Conservation (phyloP, 768 basidiomycete species). For the Leccinum arenicola region DNA sequence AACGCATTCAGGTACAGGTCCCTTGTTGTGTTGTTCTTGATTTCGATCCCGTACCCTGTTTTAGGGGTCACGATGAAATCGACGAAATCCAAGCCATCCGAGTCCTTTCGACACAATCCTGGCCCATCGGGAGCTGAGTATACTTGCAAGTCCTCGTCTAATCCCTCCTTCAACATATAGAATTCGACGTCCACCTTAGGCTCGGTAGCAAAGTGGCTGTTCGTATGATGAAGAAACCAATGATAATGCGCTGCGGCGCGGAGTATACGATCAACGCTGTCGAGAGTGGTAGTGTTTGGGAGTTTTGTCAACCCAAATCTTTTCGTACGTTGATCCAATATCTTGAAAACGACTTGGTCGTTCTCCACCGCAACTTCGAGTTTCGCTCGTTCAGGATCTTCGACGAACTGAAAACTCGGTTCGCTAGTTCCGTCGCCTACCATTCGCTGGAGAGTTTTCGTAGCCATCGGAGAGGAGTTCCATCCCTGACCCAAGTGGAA, state of each 20-base stretch:
- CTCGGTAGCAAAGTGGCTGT: not conserved
- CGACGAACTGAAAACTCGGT: not conserved
- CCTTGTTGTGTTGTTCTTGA: constrained; percentile 33
- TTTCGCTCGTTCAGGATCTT: not conserved
- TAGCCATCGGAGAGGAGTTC: not conserved
- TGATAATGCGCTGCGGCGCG: constrained; percentile 18
- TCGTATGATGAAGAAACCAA: constrained; percentile 21
- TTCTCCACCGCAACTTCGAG: not conserved
- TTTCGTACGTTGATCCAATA: constrained; percentile 1
- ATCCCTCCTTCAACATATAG: not conserved
- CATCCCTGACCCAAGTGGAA: not conserved
- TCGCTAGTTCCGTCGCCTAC: not conserved
- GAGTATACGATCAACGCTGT: constrained; percentile 1
- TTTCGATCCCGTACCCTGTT: constrained; percentile 33
- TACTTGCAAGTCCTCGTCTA: not conserved
- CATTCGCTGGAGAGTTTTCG: not conserved
- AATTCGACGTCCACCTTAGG: constrained; percentile 13
- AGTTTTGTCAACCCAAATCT: constrained; percentile 2
- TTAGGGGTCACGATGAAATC: constrained; percentile 23
- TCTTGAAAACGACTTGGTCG: not conserved
- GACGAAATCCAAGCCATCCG: constrained; percentile 4
- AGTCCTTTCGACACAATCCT: constrained; percentile 4
- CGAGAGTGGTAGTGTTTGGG: not conserved
- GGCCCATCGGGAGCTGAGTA: not conserved
- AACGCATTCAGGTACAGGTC: constrained; percentile 40